These are phyloP conservation scores for Cytospora piceae DNA, from an alignment of 2,329 filamentous ascomycete species.

Conservation along the genomic window DNA sequence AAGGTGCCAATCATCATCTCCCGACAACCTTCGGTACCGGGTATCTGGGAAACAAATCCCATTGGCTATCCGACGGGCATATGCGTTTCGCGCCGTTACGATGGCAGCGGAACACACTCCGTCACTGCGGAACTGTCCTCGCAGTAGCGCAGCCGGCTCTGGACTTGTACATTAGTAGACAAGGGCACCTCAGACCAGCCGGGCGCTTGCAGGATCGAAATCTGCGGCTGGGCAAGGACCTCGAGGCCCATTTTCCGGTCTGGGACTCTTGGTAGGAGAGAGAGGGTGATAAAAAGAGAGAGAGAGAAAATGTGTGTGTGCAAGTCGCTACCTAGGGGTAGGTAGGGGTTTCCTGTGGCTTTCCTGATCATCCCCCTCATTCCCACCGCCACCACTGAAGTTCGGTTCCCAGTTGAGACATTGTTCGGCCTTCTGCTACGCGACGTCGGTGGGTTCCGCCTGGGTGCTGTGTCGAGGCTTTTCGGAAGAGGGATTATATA, in stretches of 20 bases:
- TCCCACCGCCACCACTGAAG: background rate
- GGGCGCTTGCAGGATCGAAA: slow-evolving; percentile 22
- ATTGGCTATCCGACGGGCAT: background rate
- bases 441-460: background rate
- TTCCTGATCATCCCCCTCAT: background rate
- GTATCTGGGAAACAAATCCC: slow-evolving; percentile 1
- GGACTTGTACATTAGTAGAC: background rate
- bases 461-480: background rate
- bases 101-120: slow-evolving; percentile 18
- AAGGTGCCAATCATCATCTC: background rate
- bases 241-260: background rate
- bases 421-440: background rate
- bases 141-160: background rate
- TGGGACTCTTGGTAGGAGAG: background rate
- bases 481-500: background rate
- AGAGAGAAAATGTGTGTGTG: no score
- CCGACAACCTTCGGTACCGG: slow-evolving; percentile 16
- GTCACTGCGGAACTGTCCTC: slow-evolving; percentile 8
- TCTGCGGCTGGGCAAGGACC: background rate
- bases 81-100: slow-evolving; percentile 1
- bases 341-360: background rate
- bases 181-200: background rate
- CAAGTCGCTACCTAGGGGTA: background rate
- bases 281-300: no score
- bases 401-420: background rate